These are phyloP conservation scores for Amanita rubescens DNA, from an alignment of 768 basidiomycete species.

Conservation along the genomic window DNA sequence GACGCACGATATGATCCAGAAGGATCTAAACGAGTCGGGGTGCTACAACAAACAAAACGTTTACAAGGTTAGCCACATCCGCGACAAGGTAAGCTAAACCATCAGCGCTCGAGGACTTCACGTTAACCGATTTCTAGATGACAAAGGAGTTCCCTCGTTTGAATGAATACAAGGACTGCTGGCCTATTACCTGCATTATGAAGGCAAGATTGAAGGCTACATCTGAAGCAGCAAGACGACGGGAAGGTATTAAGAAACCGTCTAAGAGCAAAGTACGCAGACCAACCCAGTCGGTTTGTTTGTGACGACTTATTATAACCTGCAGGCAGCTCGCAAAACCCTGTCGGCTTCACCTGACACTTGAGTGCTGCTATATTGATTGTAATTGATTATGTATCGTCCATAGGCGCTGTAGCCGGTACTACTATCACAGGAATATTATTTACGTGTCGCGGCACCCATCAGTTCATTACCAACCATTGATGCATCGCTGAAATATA, in stretches of 20 bases:
- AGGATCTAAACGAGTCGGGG: not conserved
- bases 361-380: too few species aligned
- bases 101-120: not conserved
- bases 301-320: too few species aligned
- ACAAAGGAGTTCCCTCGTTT: not conserved
- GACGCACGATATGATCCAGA: not conserved
- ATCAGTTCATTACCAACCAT: too few species aligned
- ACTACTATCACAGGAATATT: too few species aligned
- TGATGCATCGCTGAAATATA: too few species aligned
- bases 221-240: not conserved
- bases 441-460: too few species aligned
- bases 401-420: too few species aligned
- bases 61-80: not conserved
- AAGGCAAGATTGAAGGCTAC: slow-evolving; percentile 3
- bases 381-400: too few species aligned
- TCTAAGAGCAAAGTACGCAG: not conserved
- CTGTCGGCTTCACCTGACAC: too few species aligned
- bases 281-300: too few species aligned
- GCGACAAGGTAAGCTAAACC: not conserved
- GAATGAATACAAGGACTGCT: not conserved
- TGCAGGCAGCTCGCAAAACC: too few species aligned
- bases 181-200: slow-evolving; percentile 1
- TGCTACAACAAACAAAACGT: not conserved
- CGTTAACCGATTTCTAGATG: not conserved
- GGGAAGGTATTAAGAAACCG: not conserved